Evolutionary conservation across 164 flowering plant genomes (phyloP).

Genomic region (Berberis vulgaris): DNA sequence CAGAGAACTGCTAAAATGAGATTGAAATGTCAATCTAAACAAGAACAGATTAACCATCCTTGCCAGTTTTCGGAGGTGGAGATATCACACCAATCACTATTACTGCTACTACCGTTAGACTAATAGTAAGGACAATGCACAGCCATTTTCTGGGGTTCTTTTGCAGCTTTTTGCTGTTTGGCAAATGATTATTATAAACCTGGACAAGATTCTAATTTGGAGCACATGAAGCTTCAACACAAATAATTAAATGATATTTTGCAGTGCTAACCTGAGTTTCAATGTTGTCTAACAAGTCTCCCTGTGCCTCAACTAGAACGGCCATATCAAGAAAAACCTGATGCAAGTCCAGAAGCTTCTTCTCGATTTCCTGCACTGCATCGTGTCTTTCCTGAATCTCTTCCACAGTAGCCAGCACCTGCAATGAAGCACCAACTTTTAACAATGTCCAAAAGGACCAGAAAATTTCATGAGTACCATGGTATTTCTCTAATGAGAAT

Average conservation of each 20-base stretch:
- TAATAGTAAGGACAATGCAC: no score
- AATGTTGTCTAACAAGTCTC: constrained; percentile 71
- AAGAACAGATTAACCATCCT: no score
- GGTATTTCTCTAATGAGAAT: background rate
- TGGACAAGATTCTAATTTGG: no score
- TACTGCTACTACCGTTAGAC: no score
- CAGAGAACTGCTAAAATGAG: no score
- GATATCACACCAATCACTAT: no score
- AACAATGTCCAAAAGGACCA: background rate
- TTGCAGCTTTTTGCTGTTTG: no score
- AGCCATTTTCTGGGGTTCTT: no score
- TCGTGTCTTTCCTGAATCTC: constrained; percentile 88
- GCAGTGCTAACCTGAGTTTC: constrained; percentile 57
- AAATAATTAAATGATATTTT: background rate
- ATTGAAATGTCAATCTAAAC: no score
- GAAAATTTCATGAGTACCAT: background rate
- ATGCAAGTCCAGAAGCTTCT: constrained; percentile 72
- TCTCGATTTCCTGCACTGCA: constrained; percentile 72
- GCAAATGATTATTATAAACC: no score
- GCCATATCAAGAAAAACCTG: constrained; percentile 80
- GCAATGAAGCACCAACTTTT: constrained; percentile 9
- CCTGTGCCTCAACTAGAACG: constrained; percentile 79
- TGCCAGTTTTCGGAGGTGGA: no score
- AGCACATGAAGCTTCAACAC: no score
- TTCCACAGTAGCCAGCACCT: constrained; percentile 61